These are phyloP conservation scores for Neospora caninum DNA, from an alignment of 169 alveolate species.

Conservation along the genomic window DNA sequence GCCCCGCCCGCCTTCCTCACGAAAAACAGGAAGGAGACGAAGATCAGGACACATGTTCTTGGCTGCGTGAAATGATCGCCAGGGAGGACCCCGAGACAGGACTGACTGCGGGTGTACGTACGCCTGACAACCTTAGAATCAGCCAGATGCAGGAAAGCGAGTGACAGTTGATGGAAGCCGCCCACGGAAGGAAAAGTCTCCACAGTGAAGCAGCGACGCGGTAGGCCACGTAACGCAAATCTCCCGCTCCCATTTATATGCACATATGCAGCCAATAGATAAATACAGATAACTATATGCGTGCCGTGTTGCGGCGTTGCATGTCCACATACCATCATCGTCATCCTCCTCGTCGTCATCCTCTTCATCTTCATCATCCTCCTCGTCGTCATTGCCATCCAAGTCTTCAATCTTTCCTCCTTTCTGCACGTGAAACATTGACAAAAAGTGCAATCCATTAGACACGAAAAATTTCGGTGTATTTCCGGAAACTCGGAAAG, in stretches of 20 bases:
- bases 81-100: neutral
- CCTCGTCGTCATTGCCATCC: conserved; percentile 7
- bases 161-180: neutral
- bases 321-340: neutral
- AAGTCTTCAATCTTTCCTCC: conserved; percentile 32
- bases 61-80: conserved; percentile 1
- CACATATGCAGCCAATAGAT: neutral
- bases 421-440: neutral
- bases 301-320: neutral
- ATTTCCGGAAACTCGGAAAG: no score
- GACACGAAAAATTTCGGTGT: no score
- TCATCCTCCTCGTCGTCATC: conserved; percentile 29
- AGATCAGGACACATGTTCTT: neutral
- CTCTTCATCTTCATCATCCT: conserved; percentile 4
- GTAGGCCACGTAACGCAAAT: no score
- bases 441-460: no score
- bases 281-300: neutral
- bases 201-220: no score
- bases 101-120: neutral
- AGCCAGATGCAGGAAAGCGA: neutral
- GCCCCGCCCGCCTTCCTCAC: neutral
- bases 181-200: neutral
- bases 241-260: neutral
- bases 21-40: neutral
- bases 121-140: neutral